Base-by-base conservation (phyloP, 371 early-diverging fungal genomes). In the Umbelopsis sp. region DNA sequence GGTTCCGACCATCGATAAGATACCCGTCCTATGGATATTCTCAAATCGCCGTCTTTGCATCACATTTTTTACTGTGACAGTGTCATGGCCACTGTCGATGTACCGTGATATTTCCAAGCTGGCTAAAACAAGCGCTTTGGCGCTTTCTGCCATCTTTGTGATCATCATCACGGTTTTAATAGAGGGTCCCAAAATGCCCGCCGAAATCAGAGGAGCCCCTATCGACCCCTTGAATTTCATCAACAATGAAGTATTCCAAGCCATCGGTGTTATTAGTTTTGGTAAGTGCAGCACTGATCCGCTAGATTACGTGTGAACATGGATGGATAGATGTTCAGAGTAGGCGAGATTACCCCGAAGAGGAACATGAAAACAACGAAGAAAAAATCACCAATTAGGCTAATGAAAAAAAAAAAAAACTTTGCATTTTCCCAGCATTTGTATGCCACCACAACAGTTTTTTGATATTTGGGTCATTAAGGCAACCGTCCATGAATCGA, bases 361-460 rank as follows among this genome's bases (percentile, higher is more conserved):
- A 14, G 50, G 67, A 11, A 38, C 16, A 37, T 4, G 20, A 7
- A 25, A 32, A 14, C 37, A 41, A 22, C 35, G 52, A 32, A 16
- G 14, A 2, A n/a, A 50, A 32, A 44, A 2, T 53, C 29, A 63
- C 66, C 32, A 32, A 22, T 22, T 22, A 22, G 22, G 22, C 22
- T 22, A 22, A 22, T 22, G 22, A 22, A 22, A 22, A 22, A 22
- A 22, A 22, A 22, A 22, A 22, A 35, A 46, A 20, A 22, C 35
- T 35, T 57, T 57, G 35, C 62, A 66, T 44, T 41, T 38, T 48
- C 66, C 37, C 44, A 89, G 90, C 94, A 1, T 92, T 93, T 78
- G 94, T 94, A 16, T 94, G 93, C 69, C 93, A 94, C 73, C 94
- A 94, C 76, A 94, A 92, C 74, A 89, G 89, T 44, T 92, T 94